A percentile compares a stretch with the other conserved stretches of the same genome.
phyloP scores from a whole-genome alignment of 352 stramenopile species.

The Phytophthora macrochlamydospora region DNA sequence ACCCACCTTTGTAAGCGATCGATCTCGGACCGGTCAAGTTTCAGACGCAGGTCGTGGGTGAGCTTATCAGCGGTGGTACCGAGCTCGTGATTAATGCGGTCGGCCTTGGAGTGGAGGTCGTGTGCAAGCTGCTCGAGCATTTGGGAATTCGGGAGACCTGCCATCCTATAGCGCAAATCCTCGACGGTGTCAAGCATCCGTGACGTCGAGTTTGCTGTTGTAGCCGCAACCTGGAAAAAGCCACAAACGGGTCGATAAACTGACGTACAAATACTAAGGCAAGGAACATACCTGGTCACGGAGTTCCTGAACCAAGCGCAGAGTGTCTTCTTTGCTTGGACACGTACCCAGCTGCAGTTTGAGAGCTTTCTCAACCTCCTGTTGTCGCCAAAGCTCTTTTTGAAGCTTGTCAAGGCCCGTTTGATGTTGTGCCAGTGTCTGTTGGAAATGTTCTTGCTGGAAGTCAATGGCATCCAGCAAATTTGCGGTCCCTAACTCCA shows the following conservation, averaged over 20 bases:
- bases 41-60: slow-evolving; percentile 24
- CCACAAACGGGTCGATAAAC: no score
- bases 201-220: slow-evolving; percentile 41
- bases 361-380: slow-evolving; percentile 51
- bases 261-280: background rate
- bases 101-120: slow-evolving; percentile 45
- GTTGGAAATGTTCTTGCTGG: slow-evolving; percentile 56
- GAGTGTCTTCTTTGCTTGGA: slow-evolving; percentile 69
- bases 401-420: slow-evolving; percentile 46
- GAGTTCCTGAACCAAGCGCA: slow-evolving; percentile 56
- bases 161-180: slow-evolving; percentile 52
- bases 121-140: slow-evolving; percentile 49
- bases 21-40: slow-evolving; percentile 66
- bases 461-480: slow-evolving; percentile 58
- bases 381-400: slow-evolving; percentile 47
- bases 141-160: slow-evolving; percentile 49
- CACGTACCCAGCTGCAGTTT: slow-evolving; percentile 45
- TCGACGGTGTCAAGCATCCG: slow-evolving; percentile 57
- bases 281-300: slow-evolving; percentile 51
- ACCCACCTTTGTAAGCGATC: slow-evolving; percentile 36
- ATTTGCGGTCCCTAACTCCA: slow-evolving; percentile 67
- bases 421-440: slow-evolving; percentile 47
- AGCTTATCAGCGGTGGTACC: slow-evolving; percentile 22
- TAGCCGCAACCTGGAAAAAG: no score
- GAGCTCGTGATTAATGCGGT: slow-evolving; percentile 29